Evolutionary conservation across 257 asterid species (phyloP), one percentile per base, ranked within the genome.

Genomic region (Jaltomata sinuosa): DNA sequence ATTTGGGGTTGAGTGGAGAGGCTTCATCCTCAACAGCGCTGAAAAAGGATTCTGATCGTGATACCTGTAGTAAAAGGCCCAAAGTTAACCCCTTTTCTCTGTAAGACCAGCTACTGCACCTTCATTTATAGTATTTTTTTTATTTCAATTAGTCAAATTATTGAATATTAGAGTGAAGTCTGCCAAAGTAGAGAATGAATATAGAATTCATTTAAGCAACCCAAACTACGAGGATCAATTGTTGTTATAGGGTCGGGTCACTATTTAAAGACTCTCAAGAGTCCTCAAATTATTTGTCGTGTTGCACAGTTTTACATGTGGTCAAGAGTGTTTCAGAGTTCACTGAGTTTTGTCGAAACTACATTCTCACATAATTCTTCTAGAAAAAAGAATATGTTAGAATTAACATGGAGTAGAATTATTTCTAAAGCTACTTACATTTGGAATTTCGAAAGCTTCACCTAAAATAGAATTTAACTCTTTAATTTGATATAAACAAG

Each of bases 21-120:
- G 89, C 97, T 67, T 91, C 97, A 29, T 93, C 96, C 42, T 71
- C 86, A 62, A 40, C 85, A 85, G 29, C 57, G 29, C 91, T 87
- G 80, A 89, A 91, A 88, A 94, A 89, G 88, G 79, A 65, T 53
- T 76, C 62, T 78, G 91, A 85, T 83, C 89, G 87, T 8, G 94
- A 89, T 82, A 81, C 83, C 2, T 95, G 87, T 76, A 94, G 88
- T 79, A 97, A 97, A 90, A 94, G 99, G 36, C 97, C 98, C 64
- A 97, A 93, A 94, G 92, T 94, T 89, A 93, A 90, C 82, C 87
- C 98, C 21, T 87, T 93, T 80, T 87, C 97, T 31, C 87, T 91
- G 99, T 97, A 88, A 95, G 96, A 22, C 74, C 64, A 54, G 15
- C 79, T 84, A 79, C 64, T 25, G 79, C 59, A 57, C 79, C 10